phyloP scores from a whole-genome alignment of 352 stramenopile species.

The Phytophthora sp. region DNA sequence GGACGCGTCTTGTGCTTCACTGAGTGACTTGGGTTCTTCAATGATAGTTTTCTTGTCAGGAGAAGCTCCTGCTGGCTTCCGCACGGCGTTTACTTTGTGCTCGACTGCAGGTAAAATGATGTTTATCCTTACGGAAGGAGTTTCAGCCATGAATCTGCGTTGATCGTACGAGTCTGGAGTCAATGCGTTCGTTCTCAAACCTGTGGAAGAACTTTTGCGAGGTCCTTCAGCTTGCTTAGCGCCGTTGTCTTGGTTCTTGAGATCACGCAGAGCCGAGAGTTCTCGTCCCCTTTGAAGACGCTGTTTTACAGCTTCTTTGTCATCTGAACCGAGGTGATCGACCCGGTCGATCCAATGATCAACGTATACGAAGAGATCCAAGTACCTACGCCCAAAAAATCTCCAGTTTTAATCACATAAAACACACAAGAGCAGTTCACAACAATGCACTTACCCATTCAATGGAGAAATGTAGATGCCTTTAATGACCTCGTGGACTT shows the following conservation, averaged over 20 bases:
- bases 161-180: constrained; percentile 4
- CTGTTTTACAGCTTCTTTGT: constrained; percentile 35
- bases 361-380: constrained; percentile 42
- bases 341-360: constrained; percentile 41
- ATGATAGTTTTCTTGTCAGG: constrained; percentile 13
- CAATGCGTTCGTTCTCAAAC: constrained; percentile 1
- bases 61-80: constrained; percentile 12
- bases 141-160: constrained; percentile 10
- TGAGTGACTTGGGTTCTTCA: constrained; percentile 13
- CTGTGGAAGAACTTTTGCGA: neutral
- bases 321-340: constrained; percentile 32
- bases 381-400: constrained; percentile 19
- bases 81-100: constrained; percentile 11
- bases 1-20: neutral
- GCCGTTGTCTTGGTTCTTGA: constrained; percentile 10
- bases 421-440: too few relatives aligned
- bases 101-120: constrained; percentile 45
- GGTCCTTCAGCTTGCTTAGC: neutral
- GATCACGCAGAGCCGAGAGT: constrained; percentile 26
- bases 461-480: constrained; percentile 36
- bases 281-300: constrained; percentile 35
- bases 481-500: constrained; percentile 45
- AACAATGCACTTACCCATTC: constrained; percentile 24
- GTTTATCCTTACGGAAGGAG: constrained; percentile 45
- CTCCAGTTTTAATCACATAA: too few relatives aligned